Evolutionary conservation across 805 yeast genomes (phyloP).

Genomic region (Trichomonascus vanleenenianus): DNA sequence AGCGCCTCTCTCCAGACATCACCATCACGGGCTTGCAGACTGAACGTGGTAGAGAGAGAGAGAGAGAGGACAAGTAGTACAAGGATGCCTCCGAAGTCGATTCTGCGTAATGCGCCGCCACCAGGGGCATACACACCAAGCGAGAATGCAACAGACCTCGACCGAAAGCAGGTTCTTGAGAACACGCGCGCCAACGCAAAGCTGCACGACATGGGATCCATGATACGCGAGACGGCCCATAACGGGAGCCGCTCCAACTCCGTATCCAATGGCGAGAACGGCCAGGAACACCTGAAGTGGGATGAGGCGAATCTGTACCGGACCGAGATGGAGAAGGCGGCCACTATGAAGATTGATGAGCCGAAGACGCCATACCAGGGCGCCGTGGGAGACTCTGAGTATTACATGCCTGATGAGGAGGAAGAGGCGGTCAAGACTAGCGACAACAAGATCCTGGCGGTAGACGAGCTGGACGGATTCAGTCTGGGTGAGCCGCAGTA

Average conservation of each 20-base stretch:
- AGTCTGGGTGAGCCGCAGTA: conserved; percentile 27
- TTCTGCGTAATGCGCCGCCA: conserved; percentile 20
- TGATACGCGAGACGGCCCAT: conserved; percentile 13
- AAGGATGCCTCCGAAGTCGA: conserved; percentile 7
- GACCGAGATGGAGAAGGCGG: conserved; percentile 65
- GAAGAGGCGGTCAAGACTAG: conserved; percentile 41
- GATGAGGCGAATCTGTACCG: conserved; percentile 68
- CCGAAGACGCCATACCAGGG: conserved; percentile 96
- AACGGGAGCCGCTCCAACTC: conserved; percentile 15
- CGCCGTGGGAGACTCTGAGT: conserved; percentile 64
- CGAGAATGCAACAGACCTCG: conserved; percentile 9
- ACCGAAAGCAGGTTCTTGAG: conserved; percentile 63
- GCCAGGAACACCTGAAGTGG: conserved; percentile 50
- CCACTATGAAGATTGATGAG: conserved; percentile 82
- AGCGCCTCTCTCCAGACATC: too few species aligned
- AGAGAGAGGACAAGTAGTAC: not conserved
- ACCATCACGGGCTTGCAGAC: too few species aligned
- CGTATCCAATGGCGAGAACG: conserved; percentile 26
- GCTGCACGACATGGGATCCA: conserved; percentile 23
- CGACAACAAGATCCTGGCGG: conserved; percentile 30
- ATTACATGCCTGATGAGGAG: conserved; percentile 68
- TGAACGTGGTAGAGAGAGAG: not conserved
- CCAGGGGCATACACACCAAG: conserved; percentile 7
- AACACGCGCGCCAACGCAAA: conserved; percentile 70
- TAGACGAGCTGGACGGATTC: conserved; percentile 21